Evolutionary conservation across 129 eudicot species (phyloP), one percentile per base, ranked within the genome.

Genomic region (Centrapalus pauciflorus): DNA sequence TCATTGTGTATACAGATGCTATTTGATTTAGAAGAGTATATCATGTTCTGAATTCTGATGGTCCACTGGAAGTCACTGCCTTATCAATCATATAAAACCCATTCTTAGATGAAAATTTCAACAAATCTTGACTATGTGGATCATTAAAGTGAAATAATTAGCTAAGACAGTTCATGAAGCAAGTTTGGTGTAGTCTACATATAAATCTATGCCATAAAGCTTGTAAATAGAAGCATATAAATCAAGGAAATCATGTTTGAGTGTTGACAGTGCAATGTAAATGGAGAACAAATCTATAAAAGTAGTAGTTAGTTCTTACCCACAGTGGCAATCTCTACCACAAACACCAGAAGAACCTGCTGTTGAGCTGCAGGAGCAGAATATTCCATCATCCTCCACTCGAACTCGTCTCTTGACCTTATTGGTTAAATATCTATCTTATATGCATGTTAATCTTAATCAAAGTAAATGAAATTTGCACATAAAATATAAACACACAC

Each of bases 261-360:
- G 55, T 17, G 7, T 21, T 34, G 17, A 72, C 16, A 17, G 32
- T 51, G 64, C 54, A 62, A 50, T 17, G 13, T 37, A 28, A 70
- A 12, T 37, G 6, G 23, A 16, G 27, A 69, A 23, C 29, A 73
- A 27, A 55, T 43, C 10, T 13, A 59, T 49, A 24, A 16, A 12
- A 32, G 33, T 14, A 61, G 65, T 51, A 16, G 2, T 30, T 73
- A 33, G 63, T 40, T 26, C 91, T 82, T 82, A 94, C 99, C 99
- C 91, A 64, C 99, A 94, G 28, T 89, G 97, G 74, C 99, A 94
- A 83, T 94, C 97, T 84, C 80, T 79, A 75, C 88, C 93, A 79
- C 99, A 94, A 28, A 77, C 96, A 61, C 79, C 85, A 57, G 85
- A 71, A 58, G 90, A 80, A 41, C 87, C 99, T 28, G 80, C 56